A percentile compares a stretch with the other conserved stretches of the same genome.
Conservation (phyloP, 441 rosid species). For the Croton laevigatus region DNA sequence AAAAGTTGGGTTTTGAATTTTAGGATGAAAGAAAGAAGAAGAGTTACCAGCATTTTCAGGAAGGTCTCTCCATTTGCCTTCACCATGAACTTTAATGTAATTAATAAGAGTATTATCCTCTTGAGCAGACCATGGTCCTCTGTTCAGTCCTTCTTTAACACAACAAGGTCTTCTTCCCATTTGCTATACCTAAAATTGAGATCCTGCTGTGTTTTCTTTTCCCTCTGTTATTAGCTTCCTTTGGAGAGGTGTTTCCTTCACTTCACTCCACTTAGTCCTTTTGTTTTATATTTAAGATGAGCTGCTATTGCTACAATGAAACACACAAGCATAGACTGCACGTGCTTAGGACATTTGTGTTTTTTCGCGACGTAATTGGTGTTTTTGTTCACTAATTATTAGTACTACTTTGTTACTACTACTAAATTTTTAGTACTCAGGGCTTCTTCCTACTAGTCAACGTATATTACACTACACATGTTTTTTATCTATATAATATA, state of each 20-base stretch:
- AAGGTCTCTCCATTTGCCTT: constrained; percentile 26
- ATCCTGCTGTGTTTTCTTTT: background rate
- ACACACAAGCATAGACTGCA: too few species aligned
- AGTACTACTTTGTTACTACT: too few species aligned
- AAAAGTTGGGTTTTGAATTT: background rate
- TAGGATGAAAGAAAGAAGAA: too few species aligned
- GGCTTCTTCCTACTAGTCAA: too few species aligned
- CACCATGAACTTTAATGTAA: constrained; percentile 27
- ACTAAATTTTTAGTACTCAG: too few species aligned
- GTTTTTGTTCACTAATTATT: too few species aligned
- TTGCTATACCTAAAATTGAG: background rate
- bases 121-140: constrained; percentile 25
- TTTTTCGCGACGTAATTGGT: background rate
- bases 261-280: too few species aligned
- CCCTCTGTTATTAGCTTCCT: background rate
- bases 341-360: background rate
- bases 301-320: too few species aligned
- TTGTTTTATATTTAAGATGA: too few species aligned
- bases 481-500: too few species aligned
- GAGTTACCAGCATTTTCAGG: constrained; percentile 22
- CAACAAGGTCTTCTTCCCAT: background rate
- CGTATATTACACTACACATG: too few species aligned
- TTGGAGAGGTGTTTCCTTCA: too few species aligned
- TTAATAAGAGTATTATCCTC: constrained; percentile 24
- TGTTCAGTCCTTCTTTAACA: constrained; percentile 12